phyloP scores from a whole-genome alignment of 306 rosid species.

The Senna tora region DNA sequence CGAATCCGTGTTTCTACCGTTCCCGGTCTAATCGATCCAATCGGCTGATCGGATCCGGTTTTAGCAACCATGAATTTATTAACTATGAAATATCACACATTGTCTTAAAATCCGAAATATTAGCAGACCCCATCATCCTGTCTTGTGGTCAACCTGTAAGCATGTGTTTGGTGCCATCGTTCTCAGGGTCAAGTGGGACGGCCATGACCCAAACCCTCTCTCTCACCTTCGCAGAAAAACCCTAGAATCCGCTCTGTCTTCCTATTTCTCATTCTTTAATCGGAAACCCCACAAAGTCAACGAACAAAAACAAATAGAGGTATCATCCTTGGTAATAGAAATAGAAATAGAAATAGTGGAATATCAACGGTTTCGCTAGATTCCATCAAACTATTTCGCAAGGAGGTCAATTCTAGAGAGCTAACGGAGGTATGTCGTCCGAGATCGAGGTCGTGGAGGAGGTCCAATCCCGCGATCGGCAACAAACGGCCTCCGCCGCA shows the following conservation, averaged over 20 bases:
- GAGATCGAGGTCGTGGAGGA: constrained; percentile 99
- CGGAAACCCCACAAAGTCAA: constrained; percentile 12
- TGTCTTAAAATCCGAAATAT: too few relatives aligned
- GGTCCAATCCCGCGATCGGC: constrained; percentile 59
- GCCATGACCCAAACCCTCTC: constrained; percentile 46
- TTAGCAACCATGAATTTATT: too few relatives aligned
- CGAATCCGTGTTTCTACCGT: too few relatives aligned
- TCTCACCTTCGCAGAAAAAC: constrained; percentile 41
- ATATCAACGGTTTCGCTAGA: not conserved
- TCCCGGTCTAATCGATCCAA: too few relatives aligned
- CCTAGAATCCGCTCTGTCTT: constrained; percentile 40
- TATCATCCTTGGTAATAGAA: not conserved
- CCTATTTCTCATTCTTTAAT: not conserved
- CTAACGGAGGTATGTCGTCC: constrained; percentile 63
- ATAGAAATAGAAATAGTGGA: not conserved
- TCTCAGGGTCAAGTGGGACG: constrained; percentile 51
- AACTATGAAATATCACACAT: not conserved
- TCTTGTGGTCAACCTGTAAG: not conserved
- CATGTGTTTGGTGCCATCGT: constrained; percentile 2
- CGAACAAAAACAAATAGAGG: not conserved
- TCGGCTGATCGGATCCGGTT: too few relatives aligned
- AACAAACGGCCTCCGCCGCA: constrained; percentile 34
- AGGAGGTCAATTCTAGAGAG: not conserved
- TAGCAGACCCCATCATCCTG: not conserved
- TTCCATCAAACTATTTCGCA: not conserved